Evolutionary conservation across 192 early-diverging fungal species (phyloP).

Genomic region (Backusella australiensis): DNA sequence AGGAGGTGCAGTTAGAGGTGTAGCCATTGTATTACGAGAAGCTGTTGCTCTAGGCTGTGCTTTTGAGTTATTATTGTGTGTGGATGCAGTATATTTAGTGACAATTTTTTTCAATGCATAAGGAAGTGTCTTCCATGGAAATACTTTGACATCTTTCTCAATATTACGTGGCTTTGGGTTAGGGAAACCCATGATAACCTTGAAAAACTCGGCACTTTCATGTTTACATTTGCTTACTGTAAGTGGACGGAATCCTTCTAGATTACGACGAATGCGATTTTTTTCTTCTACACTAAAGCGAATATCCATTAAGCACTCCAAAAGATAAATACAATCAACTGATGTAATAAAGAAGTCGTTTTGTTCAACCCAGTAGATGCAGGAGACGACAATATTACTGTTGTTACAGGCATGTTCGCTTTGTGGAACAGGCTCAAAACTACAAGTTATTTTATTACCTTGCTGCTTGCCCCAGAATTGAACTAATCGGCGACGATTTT

Average conservation of each 20-base stretch:
- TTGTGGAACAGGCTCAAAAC: background rate
- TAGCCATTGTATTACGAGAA: background rate
- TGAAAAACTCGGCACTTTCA: conserved; percentile 74
- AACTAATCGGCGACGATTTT: conserved; percentile 63
- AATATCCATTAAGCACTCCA: conserved; percentile 67
- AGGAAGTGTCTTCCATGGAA: conserved; percentile 67
- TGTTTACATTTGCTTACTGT: conserved; percentile 73
- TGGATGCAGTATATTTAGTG: conserved; percentile 53
- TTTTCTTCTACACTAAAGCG: conserved; percentile 77
- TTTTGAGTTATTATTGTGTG: background rate
- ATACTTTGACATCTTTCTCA: conserved; percentile 86
- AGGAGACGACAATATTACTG: conserved; percentile 51
- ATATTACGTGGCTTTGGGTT: conserved; percentile 81
- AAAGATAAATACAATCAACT: conserved; percentile 70
- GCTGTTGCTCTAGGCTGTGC: background rate
- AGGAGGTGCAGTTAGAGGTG: background rate
- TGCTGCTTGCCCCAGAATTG: conserved; percentile 60
- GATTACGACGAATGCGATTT: conserved; percentile 81
- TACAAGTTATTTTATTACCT: background rate
- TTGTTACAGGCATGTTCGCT: background rate
- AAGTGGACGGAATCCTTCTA: conserved; percentile 72
- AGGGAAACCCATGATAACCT: conserved; percentile 75
- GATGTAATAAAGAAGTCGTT: conserved; percentile 72
- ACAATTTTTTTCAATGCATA: conserved; percentile 75
- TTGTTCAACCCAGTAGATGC: conserved; percentile 73